A percentile compares a stretch with the other conserved stretches of the same genome.
Conservation (phyloP, 257 asterid genomes). For the Ilex asprella region DNA sequence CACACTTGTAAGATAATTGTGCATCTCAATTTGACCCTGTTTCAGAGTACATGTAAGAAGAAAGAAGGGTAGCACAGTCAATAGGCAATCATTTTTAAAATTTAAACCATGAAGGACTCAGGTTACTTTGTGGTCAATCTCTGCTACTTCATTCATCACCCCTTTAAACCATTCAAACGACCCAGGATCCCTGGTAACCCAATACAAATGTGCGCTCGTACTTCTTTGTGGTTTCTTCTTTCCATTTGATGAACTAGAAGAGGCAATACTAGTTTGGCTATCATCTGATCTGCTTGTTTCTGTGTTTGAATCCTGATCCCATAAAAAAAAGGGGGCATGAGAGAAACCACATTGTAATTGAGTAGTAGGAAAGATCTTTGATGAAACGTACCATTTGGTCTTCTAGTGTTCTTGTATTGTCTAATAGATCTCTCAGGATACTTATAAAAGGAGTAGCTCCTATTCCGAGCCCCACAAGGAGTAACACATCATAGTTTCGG, state of each 20-base stretch:
- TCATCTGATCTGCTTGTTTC: conserved; percentile 71
- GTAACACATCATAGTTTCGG: conserved; percentile 74
- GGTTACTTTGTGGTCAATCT: conserved; percentile 76
- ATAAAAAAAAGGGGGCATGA: background rate
- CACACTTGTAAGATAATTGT: conserved; percentile 83
- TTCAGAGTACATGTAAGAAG: conserved; percentile 12
- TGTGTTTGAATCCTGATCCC: conserved; percentile 60
- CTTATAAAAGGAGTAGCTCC: conserved; percentile 97
- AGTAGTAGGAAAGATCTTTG: background rate
- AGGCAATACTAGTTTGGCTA: conserved; percentile 63
- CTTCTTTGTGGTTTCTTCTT: conserved; percentile 49
- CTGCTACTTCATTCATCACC: conserved; percentile 89
- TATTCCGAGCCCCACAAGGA: conserved; percentile 89
- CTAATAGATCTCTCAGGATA: conserved; percentile 73
- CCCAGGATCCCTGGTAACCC: conserved; percentile 96
- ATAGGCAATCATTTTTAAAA: background rate
- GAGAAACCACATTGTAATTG: background rate
- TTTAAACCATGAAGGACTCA: background rate
- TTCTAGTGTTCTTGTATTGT: conserved; percentile 60
- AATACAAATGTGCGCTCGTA: conserved; percentile 70
- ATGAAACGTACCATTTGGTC: conserved; percentile 41
- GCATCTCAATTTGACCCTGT: conserved; percentile 96
- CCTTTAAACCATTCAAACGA: conserved; percentile 98
- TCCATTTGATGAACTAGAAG: conserved; percentile 40
- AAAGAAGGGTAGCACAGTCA: background rate